Evolutionary conservation across 768 basidiomycete species (phyloP), one percentile per base, ranked within the genome.

Genomic region (Pleurotus tuber-regium): DNA sequence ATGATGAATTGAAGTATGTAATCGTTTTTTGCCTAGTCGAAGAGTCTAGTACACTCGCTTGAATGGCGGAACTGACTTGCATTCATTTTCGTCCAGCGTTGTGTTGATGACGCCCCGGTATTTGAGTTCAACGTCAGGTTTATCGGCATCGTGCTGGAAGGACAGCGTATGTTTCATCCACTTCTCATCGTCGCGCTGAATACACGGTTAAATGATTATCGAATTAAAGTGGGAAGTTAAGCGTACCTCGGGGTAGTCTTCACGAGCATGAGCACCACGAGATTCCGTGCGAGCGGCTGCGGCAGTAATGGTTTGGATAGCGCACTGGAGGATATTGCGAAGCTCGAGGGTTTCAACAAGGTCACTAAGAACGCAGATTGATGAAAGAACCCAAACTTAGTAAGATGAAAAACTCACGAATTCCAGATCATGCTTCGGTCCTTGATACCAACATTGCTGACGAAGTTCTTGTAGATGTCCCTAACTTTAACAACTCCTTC

Each of bases 371-470:
- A 19, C 35, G n/a, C 41, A 55, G 29, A 26, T 52, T 14, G 33
- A 44, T 3, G 38, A 24, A 54, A 39, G 21, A 24, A 55, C 24
- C 31, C 29, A 31, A 11, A 28, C n/a, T n/a, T n/a, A 39, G 11
- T 8, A 21, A 30, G 6, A 28, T 31, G 43, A 44, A 23, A 19
- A 21, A 35, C 92, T 56, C 63, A 96, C 94, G 92, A 92, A 75
- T 98, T 98, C 97, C 96, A 99, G 70, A 98, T 97, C 95, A 98
- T 91, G 71, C 91, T 92, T 64, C 97, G 81, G 70, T 98, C 97
- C 76, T 97, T 94, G 77, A 97, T 91, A 49, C 95, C 91, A 58
- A 99, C 89, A 38, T 96, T 80, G 59, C 87, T 79, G 18, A 48
- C 31, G 70, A 85, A 98, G 63, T 81, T 91, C 64, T 87, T 83